Conservation (phyloP, 345 rosid species). For the Brassica incana region DNA sequence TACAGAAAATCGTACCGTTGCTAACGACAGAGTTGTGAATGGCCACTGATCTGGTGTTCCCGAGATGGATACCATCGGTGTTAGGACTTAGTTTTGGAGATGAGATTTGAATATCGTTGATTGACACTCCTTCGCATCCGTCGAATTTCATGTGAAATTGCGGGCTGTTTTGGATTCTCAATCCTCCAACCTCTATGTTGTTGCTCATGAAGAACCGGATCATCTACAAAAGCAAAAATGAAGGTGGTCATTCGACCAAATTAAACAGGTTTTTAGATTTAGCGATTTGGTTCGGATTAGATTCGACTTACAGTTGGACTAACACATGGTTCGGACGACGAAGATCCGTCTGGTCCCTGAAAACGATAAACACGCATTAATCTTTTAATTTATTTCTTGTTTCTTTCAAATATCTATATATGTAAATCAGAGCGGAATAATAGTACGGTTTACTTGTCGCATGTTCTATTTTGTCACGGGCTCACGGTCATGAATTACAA, state of each 20-base stretch:
- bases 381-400: neutral
- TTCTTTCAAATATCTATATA: neutral
- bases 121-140: constrained; percentile 82
- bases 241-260: neutral
- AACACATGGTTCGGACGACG: constrained; percentile 65
- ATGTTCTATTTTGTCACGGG: constrained; percentile 7
- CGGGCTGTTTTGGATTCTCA: constrained; percentile 89
- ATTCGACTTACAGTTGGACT: constrained; percentile 77
- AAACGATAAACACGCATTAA: neutral
- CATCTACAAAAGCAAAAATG: constrained; percentile 44
- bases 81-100: constrained; percentile 96
- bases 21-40: constrained; percentile 74
- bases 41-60: constrained; percentile 69
- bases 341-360: constrained; percentile 73
- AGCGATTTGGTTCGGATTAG: neutral
- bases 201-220: constrained; percentile 96
- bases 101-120: constrained; percentile 60
- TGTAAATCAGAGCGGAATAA: neutral
- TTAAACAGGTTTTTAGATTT: neutral
- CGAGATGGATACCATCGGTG: constrained; percentile 90
- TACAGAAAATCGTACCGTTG: constrained; percentile 57
- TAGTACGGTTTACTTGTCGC: constrained; percentile 21
- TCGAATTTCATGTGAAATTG: constrained; percentile 94
- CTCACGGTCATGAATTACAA: neutral
- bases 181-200: constrained; percentile 63